phyloP scores from a whole-genome alignment of 495 filamentous ascomycete genomes.

The Penicillium longicatenatum region DNA sequence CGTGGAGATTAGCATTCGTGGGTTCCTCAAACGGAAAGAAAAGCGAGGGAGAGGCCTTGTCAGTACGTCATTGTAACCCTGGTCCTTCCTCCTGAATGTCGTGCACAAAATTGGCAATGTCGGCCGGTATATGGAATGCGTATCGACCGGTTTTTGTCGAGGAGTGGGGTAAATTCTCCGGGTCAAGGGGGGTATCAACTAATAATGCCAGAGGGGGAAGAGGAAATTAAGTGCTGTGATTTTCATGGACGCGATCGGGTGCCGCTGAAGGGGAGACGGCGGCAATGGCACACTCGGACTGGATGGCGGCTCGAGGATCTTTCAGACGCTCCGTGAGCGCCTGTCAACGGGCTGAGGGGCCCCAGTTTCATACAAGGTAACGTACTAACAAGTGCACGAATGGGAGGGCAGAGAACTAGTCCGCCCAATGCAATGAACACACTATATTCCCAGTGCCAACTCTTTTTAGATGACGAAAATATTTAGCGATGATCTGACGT shows the following conservation, averaged over 20 bases:
- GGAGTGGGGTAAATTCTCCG: slow-evolving; percentile 24
- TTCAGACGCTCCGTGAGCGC: slow-evolving; percentile 27
- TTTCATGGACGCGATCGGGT: slow-evolving; percentile 30
- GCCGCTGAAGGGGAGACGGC: slow-evolving; percentile 18
- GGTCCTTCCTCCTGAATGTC: slow-evolving; percentile 5
- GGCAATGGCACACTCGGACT: slow-evolving; percentile 22
- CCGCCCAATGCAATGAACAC: not conserved
- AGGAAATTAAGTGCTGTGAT: slow-evolving; percentile 16
- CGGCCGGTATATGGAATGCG: slow-evolving; percentile 18
- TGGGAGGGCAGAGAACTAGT: slow-evolving; percentile 13
- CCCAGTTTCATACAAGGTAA: slow-evolving; percentile 25
- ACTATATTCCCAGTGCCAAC: not conserved
- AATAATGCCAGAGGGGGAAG: slow-evolving; percentile 15
- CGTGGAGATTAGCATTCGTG: slow-evolving; percentile 22
- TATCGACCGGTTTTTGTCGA: slow-evolving; percentile 18
- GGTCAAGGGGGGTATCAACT: slow-evolving; percentile 19
- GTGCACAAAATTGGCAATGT: slow-evolving; percentile 13
- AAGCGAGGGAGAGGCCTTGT: slow-evolving; percentile 7
- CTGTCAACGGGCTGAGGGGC: slow-evolving; percentile 32
- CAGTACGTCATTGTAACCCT: slow-evolving; percentile 40
- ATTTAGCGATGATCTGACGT: not conserved
- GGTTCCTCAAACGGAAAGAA: slow-evolving; percentile 7
- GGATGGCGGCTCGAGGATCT: slow-evolving; percentile 33
- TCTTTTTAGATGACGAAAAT: not conserved
- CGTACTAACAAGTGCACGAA: slow-evolving; percentile 37